Conservation (phyloP, 23 red algal genomes). For the Agarophyton chilense region DNA sequence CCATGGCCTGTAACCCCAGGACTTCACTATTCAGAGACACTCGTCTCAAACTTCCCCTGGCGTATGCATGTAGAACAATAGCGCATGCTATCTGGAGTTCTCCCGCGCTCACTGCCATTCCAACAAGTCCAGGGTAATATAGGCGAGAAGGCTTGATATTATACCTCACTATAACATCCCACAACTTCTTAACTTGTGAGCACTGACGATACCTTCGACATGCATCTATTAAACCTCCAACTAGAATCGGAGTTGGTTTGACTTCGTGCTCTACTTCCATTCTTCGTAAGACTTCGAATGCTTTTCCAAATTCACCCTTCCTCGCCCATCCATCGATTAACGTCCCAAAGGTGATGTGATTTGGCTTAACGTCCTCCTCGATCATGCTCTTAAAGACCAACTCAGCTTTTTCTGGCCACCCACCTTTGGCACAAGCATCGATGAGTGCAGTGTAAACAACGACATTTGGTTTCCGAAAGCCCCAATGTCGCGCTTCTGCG, state of each 20-base stretch:
- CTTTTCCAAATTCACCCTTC: constrained; percentile 30
- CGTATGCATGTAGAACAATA: constrained; percentile 64
- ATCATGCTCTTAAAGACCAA: constrained; percentile 54
- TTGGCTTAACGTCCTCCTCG: constrained; percentile 48
- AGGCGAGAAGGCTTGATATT: constrained; percentile 43
- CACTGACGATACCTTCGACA: constrained; percentile 20
- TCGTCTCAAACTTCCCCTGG: constrained; percentile 38
- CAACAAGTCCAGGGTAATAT: constrained; percentile 43
- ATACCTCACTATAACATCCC: constrained; percentile 46
- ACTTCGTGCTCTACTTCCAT: constrained; percentile 42
- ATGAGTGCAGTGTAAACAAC: constrained; percentile 72
- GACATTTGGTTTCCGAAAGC: constrained; percentile 47
- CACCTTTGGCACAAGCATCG: constrained; percentile 71
- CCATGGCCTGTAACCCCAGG: constrained; percentile 24
- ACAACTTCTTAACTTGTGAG: constrained; percentile 23
- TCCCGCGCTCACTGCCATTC: constrained; percentile 37
- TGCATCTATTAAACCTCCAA: constrained; percentile 62
- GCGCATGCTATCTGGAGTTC: constrained; percentile 32
- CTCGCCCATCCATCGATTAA: constrained; percentile 73
- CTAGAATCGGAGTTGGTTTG: constrained; percentile 44
- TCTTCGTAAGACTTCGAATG: constrained; percentile 45
- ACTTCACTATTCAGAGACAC: constrained; percentile 43
- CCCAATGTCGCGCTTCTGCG: constrained; percentile 69
- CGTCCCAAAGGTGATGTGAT: constrained; percentile 71
- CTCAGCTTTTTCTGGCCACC: constrained; percentile 64